Percentiles rank a stretch among this genome's conserved stretches.
Conservation (phyloP, 805 yeast species). For the Wickerhamomyces bisporus region DNA sequence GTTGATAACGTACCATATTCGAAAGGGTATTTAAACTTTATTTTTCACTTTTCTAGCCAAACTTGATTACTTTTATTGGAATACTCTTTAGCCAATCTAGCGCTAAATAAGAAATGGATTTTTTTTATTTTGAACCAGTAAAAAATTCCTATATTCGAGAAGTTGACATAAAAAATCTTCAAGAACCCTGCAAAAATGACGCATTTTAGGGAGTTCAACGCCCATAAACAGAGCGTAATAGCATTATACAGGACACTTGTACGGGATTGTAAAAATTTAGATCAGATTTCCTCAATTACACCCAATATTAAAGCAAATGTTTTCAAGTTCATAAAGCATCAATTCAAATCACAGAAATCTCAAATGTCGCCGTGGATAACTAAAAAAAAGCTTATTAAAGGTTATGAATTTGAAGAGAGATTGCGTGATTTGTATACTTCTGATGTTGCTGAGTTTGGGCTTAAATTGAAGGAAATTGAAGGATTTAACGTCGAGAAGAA, state of each 20-base stretch:
- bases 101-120: too few species aligned
- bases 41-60: too few species aligned
- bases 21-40: too few species aligned
- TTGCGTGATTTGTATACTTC: too few species aligned
- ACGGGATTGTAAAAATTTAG: slow-evolving; percentile 20
- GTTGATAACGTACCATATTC: too few species aligned
- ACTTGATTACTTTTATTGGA: too few species aligned
- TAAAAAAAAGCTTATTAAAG: slow-evolving; percentile 5
- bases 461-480: background rate
- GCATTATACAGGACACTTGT: slow-evolving; percentile 26
- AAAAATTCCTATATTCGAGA: too few species aligned
- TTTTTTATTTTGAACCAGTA: too few species aligned
- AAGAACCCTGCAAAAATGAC: slow-evolving; percentile 18
- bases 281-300: background rate
- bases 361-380: slow-evolving; percentile 18
- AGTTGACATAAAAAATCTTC: too few species aligned
- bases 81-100: too few species aligned
- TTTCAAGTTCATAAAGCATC: slow-evolving; percentile 1
- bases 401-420: slow-evolving; percentile 10
- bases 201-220: slow-evolving; percentile 24
- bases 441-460: too few species aligned
- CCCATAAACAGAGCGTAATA: slow-evolving; percentile 26
- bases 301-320: background rate
- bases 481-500: background rate
- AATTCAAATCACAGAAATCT: slow-evolving; percentile 10